Base-by-base conservation (phyloP, 257 asterid genomes). In the Penstemon davidsonii region DNA sequence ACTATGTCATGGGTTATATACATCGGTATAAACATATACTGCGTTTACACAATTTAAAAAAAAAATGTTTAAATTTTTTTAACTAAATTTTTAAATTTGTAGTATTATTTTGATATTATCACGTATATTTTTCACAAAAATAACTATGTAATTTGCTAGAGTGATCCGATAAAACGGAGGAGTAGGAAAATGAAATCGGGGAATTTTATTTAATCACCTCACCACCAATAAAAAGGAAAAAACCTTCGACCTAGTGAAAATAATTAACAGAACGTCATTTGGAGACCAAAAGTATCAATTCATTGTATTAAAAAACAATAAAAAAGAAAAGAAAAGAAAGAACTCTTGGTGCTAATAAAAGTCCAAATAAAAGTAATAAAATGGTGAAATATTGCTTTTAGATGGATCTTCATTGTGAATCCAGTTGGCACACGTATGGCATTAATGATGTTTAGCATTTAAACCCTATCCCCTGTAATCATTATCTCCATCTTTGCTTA, bases 381-480 rank as follows among this genome's bases (percentile, higher is more conserved):
- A 70, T 4, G 19, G 5, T 5, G 42, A 62, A 63, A 39, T 15
- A 38, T 42, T 59, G 18, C 80, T 75, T 71, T 72, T 52, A 61
- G 46, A 67, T 46, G 62, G 80, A 78, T 70, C 74, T 77, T 67
- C 70, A 65, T 67, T 73, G 71, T 73, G 80, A 78, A 66, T 74
- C 91, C 87, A 83, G 96, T 84, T 83, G 96, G 77, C 91, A 83
- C 91, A 81, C 94, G 96, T 81, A 87, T 80, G 94, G 79, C 64
- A 63, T 38, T 71, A 81, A 88, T 88, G 85, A 88, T 88, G 85
- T 69, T 80, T 72, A 83, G 73, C 94, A 86, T 91, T 76, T 74
- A 76, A 76, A 68, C 68, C 76, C 85, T 80, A 71, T 73, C 77
- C 77, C 79, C 77, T 57, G 86, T 70, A 76, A 86, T 86, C 78